Percentiles rank a stretch among this genome's conserved stretches.
Conservation (phyloP, 2,329 filamentous ascomycete genomes). For the Colletotrichum lupini region DNA sequence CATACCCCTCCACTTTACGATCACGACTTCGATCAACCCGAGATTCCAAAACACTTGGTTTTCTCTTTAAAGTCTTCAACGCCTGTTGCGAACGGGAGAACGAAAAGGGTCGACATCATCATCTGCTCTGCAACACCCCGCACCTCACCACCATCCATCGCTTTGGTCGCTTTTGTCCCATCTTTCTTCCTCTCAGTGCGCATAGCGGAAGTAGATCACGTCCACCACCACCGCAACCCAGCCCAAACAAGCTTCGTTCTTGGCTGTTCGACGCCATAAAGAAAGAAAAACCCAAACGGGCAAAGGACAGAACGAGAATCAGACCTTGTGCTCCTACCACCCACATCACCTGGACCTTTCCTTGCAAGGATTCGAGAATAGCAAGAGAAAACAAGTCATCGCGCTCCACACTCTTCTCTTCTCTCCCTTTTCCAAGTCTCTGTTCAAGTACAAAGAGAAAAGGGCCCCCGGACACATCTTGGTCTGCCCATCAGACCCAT, state of each 20-base stretch:
- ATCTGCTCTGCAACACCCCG: background rate
- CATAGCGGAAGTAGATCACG: constrained; percentile 11
- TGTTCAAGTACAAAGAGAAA: constrained; percentile 17
- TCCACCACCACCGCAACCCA: background rate
- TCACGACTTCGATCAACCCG: background rate
- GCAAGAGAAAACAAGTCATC: background rate
- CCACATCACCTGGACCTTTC: constrained; percentile 4
- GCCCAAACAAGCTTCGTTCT: constrained; percentile 11
- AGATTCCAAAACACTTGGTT: background rate
- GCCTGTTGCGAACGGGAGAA: background rate
- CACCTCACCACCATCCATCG: background rate
- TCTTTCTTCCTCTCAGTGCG: background rate
- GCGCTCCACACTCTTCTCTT: background rate
- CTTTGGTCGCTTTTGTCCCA: constrained; percentile 1
- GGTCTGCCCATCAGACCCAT: background rate
- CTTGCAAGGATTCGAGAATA: constrained; percentile 17
- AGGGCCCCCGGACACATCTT: background rate
- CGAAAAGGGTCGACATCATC: background rate
- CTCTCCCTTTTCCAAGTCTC: background rate
- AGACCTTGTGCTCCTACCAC: constrained; percentile 13
- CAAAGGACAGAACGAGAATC: background rate
- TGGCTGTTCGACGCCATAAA: constrained; percentile 2
- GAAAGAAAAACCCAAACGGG: background rate
- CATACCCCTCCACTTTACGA: background rate
- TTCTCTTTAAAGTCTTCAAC: background rate